Evolutionary conservation across 75 land plant genomes (phyloP).

Genomic region (Adiantum capillusveneris): DNA sequence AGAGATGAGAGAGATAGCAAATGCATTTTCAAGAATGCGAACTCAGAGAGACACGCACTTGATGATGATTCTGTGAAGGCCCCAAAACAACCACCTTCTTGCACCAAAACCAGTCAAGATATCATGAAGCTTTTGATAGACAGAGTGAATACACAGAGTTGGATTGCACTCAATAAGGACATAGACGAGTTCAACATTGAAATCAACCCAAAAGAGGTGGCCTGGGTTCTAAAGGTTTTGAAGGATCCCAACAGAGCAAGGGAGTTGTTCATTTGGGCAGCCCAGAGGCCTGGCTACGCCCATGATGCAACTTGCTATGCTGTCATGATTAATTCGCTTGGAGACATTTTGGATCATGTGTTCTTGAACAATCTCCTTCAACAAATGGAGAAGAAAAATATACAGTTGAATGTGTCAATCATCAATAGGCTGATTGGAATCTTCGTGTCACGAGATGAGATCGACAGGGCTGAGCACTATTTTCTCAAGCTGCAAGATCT

Average conservation of each 20-base stretch:
- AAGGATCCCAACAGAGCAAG: neutral
- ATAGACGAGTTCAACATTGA: neutral
- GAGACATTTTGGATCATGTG: conserved; percentile 23
- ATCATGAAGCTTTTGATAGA: neutral
- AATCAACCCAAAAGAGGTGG: neutral
- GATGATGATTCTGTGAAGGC: no score
- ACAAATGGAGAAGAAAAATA: conserved; percentile 18
- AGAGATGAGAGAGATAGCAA: no score
- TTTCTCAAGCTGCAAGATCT: conserved; percentile 32
- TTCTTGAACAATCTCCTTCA: conserved; percentile 35
- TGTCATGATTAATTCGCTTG: conserved; percentile 35
- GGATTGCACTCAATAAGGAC: neutral
- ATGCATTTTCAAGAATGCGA: no score
- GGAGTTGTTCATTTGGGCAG: conserved; percentile 40
- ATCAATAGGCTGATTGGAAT: conserved; percentile 56
- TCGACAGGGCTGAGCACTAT: conserved; percentile 32
- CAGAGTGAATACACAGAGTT: neutral
- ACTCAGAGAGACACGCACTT: no score
- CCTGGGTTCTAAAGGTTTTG: neutral
- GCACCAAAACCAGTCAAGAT: neutral
- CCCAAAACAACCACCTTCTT: no score
- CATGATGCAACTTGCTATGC: conserved; percentile 23
- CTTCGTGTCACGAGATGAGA: conserved; percentile 32
- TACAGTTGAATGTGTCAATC: conserved; percentile 29
- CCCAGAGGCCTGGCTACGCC: conserved; percentile 6